Conservation (phyloP, 179 eudicot genomes). For the Vitellaria paradoxa region DNA sequence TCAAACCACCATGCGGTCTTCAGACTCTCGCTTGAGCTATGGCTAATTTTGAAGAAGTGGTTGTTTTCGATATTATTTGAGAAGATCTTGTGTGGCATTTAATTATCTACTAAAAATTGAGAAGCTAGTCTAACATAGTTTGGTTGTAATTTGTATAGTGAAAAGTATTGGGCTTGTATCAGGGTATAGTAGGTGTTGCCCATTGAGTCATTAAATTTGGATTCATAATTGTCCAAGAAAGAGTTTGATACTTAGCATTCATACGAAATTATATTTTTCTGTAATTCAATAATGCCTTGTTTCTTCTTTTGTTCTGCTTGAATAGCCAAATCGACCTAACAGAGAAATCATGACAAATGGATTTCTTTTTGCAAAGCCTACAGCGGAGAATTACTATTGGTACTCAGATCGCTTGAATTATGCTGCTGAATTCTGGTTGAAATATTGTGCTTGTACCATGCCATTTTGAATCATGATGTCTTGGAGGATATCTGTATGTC, state of each 20-base stretch:
- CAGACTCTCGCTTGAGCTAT: constrained; percentile 75
- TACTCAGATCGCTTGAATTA: not conserved
- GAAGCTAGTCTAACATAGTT: constrained; percentile 18
- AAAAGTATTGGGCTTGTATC: constrained; percentile 23
- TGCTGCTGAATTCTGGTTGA: not conserved
- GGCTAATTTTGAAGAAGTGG: constrained; percentile 36
- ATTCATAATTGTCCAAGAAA: not conserved
- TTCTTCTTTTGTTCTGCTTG: not conserved
- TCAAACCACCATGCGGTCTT: constrained; percentile 58
- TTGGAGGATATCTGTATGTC: no score
- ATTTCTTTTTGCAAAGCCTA: not conserved
- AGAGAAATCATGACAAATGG: not conserved
- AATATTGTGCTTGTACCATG: not conserved
- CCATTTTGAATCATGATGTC: not conserved
- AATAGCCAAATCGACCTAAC: not conserved
- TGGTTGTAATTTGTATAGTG: constrained; percentile 27
- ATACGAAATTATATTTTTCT: not conserved
- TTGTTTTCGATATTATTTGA: not conserved
- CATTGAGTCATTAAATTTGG: constrained; percentile 2
- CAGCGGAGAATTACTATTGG: not conserved
- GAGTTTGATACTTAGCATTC: not conserved
- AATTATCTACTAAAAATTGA: not conserved
- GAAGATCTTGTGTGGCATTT: constrained; percentile 10
- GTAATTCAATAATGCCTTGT: not conserved
- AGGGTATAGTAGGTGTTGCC: constrained; percentile 10